Percentiles rank a stretch among this genome's conserved stretches.
phyloP scores from a whole-genome alignment of 768 basidiomycete genomes.

The Amylocystis lapponica region DNA sequence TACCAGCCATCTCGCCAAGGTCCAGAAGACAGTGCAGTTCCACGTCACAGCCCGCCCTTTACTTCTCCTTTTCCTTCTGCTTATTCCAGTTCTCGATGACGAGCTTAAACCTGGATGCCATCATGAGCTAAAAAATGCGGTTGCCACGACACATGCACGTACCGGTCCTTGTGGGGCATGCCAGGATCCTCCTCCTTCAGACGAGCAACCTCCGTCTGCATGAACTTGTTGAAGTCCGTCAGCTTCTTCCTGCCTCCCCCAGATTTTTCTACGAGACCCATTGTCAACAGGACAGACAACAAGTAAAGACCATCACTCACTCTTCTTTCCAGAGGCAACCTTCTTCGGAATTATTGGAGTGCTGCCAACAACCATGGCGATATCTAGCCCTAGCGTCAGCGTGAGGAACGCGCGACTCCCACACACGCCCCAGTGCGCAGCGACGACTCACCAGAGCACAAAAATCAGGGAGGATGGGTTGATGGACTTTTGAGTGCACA shows the following conservation, averaged over 20 bases:
- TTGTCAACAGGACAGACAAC: neutral
- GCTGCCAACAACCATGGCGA: slow-evolving; percentile 14
- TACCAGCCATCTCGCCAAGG: too few species aligned
- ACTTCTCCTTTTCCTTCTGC: slow-evolving; percentile 55
- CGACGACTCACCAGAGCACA: slow-evolving; percentile 1
- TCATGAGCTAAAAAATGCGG: neutral
- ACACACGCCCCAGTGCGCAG: neutral
- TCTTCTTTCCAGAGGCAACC: slow-evolving; percentile 15
- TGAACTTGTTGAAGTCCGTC: slow-evolving; percentile 73
- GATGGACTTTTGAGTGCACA: neutral
- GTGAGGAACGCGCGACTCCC: neutral
- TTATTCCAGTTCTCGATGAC: slow-evolving; percentile 78
- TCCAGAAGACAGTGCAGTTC: too few species aligned
- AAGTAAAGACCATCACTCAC: slow-evolving; percentile 14
- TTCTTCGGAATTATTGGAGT: slow-evolving; percentile 14
- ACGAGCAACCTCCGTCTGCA: slow-evolving; percentile 76
- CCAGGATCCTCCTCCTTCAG: slow-evolving; percentile 73
- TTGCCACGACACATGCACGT: slow-evolving; percentile 12
- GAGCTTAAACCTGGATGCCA: slow-evolving; percentile 41
- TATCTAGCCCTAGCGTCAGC: neutral
- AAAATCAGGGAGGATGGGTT: neutral
- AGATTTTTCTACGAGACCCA: slow-evolving; percentile 37
- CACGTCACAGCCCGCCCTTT: too few species aligned
- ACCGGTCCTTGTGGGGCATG: slow-evolving; percentile 72
- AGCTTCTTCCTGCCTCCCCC: slow-evolving; percentile 54